Evolutionary conservation across 768 basidiomycete genomes (phyloP).

Genomic region (Tylopilus felleus): DNA sequence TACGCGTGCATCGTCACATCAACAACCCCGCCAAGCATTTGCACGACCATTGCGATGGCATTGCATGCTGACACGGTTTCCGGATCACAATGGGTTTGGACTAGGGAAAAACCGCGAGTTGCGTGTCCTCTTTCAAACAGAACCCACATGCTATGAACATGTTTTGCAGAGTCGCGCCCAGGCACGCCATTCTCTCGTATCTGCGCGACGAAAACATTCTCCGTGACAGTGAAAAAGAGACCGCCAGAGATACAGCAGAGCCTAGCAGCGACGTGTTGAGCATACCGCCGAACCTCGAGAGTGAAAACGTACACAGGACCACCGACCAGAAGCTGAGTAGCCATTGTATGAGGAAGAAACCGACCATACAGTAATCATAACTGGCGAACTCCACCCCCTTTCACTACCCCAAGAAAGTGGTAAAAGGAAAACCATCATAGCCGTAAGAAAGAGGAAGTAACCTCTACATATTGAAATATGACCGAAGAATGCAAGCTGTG

Average conservation of each 20-base stretch:
- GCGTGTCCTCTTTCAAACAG: neutral
- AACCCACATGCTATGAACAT: slow-evolving; percentile 9
- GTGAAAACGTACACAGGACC: slow-evolving; percentile 11
- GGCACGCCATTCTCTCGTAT: neutral
- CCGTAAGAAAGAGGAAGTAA: slow-evolving; percentile 11
- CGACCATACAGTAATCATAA: slow-evolving; percentile 6
- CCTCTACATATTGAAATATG: neutral
- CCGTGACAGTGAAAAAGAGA: slow-evolving; percentile 10
- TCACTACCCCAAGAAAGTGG: slow-evolving; percentile 10
- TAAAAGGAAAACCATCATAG: slow-evolving; percentile 9
- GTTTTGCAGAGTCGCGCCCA: slow-evolving; percentile 13
- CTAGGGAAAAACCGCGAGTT: neutral
- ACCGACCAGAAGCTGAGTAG: neutral
- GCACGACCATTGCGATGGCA: slow-evolving; percentile 10
- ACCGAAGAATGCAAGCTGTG: neutral
- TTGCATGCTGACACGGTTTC: slow-evolving; percentile 4
- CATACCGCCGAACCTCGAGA: neutral
- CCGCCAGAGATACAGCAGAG: slow-evolving; percentile 13
- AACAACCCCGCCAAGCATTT: slow-evolving; percentile 12
- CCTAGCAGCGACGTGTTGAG: neutral
- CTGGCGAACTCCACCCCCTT: slow-evolving; percentile 7
- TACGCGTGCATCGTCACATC: slow-evolving; percentile 6
- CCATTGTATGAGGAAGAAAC: neutral
- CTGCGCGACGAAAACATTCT: too few species aligned
- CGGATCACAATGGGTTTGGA: slow-evolving; percentile 7